Percentiles rank a stretch among this genome's conserved stretches.
Conservation (phyloP, 257 asterid species). For the Capsicum rhomboideum region DNA sequence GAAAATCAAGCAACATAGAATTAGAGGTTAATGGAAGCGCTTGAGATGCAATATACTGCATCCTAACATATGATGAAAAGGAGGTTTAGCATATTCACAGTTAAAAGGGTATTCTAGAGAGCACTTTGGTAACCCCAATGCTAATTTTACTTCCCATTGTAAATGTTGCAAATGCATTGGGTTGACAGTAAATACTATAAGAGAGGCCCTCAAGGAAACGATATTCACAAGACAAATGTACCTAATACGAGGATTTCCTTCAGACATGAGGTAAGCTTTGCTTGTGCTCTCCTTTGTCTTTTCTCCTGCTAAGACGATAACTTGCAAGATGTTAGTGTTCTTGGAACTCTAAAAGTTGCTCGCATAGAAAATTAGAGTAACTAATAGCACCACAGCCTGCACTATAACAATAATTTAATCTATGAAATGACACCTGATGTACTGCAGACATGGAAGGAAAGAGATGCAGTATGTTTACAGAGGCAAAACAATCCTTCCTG, state of each 20-base stretch:
- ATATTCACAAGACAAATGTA: slow-evolving; percentile 87
- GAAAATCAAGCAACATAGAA: neutral
- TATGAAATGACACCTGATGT: neutral
- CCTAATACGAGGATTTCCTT: slow-evolving; percentile 74
- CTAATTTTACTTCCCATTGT: neutral
- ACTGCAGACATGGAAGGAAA: slow-evolving; percentile 77
- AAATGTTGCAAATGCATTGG: slow-evolving; percentile 60
- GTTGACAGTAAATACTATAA: slow-evolving; percentile 60
- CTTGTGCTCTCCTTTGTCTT: neutral
- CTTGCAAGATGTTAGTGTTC: neutral
- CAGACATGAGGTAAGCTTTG: slow-evolving; percentile 67
- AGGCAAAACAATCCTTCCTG: slow-evolving; percentile 56
- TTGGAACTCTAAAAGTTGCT: neutral
- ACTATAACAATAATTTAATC: neutral
- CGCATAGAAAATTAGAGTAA: neutral
- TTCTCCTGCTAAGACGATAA: neutral
- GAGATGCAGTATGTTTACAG: slow-evolving; percentile 78
- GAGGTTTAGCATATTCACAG: no score
- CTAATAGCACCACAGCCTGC: neutral
- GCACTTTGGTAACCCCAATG: neutral
- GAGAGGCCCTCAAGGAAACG: slow-evolving; percentile 72
- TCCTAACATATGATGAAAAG: neutral
- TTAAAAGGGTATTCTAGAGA: no score
- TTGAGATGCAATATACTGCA: neutral
- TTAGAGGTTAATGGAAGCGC: neutral